Evolutionary conservation across 331 rosid species (phyloP).

Genomic region (Arachis monticola): DNA sequence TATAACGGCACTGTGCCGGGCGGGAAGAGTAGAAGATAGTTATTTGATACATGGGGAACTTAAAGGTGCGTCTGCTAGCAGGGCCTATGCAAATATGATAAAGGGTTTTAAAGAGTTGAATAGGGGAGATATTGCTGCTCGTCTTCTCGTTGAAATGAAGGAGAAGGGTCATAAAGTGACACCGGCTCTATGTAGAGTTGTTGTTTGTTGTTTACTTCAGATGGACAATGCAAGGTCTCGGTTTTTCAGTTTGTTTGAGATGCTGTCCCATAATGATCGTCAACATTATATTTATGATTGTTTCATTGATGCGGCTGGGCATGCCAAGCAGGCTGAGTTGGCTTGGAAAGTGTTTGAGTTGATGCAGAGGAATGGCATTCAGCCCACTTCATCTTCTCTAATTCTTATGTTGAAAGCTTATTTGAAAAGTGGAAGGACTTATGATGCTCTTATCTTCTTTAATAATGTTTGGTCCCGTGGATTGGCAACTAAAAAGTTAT

Average conservation of each 20-base stretch:
- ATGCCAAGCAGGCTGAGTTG: too few species aligned
- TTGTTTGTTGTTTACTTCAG: conserved; percentile 53
- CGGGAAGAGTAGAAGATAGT: conserved; percentile 58
- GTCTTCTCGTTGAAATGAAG: conserved; percentile 58
- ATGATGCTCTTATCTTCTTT: conserved; percentile 30
- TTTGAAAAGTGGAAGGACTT: too few species aligned
- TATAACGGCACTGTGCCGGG: too few species aligned
- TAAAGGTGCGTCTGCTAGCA: conserved; percentile 34
- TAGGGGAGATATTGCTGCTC: conserved; percentile 60
- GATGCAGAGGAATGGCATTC: too few species aligned
- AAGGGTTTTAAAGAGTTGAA: conserved; percentile 50
- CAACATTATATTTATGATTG: too few species aligned
- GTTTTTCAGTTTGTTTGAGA: conserved; percentile 23
- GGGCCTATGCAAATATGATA: conserved; percentile 61
- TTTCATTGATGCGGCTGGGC: too few species aligned
- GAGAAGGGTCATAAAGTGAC: conserved; percentile 53
- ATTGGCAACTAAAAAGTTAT: conserved; percentile 43
- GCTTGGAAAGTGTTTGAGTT: too few species aligned
- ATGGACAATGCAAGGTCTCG: conserved; percentile 59
- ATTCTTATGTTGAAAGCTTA: too few species aligned
- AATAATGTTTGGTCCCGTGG: conserved; percentile 44
- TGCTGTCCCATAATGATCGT: too few species aligned
- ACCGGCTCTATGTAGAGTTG: conserved; percentile 45
- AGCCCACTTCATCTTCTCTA: too few species aligned
- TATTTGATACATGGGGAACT: conserved; percentile 61